A percentile compares a stretch with the other conserved stretches of the same genome.
phyloP scores from a whole-genome alignment of 495 filamentous ascomycete species.

The Tuber aestivum region DNA sequence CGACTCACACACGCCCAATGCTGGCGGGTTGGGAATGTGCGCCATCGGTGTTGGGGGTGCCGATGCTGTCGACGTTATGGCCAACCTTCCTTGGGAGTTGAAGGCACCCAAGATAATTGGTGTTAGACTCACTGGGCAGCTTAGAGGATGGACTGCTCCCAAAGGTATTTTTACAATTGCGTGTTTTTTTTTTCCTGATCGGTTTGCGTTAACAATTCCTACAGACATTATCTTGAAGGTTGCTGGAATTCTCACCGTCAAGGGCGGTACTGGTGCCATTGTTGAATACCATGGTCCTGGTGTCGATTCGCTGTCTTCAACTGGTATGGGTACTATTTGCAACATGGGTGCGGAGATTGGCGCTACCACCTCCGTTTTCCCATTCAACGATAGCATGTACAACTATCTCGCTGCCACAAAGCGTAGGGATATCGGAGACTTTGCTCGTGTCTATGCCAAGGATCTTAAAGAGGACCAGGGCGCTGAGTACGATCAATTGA shows the following conservation, averaged over 20 bases:
- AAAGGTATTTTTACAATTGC: constrained; percentile 56
- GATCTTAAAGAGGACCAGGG: constrained; percentile 88
- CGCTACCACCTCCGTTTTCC: constrained; percentile 96
- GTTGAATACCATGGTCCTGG: constrained; percentile 93
- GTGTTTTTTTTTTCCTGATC: constrained; percentile 13
- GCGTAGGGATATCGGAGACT: constrained; percentile 83
- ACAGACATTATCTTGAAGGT: constrained; percentile 96
- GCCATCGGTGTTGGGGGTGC: constrained; percentile 98
- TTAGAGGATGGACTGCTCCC: constrained; percentile 90
- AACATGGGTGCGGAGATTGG: constrained; percentile 65
- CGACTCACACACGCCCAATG: constrained; percentile 97
- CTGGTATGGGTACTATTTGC: constrained; percentile 63
- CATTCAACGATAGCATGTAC: constrained; percentile 97
- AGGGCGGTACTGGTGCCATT: constrained; percentile 95
- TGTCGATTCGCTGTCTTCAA: constrained; percentile 59
- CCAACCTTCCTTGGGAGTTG: constrained; percentile 93
- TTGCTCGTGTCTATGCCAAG: constrained; percentile 72
- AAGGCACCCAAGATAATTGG: constrained; percentile 98
- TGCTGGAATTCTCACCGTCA: constrained; percentile 92
- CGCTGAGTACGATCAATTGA: constrained; percentile 90
- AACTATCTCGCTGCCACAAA: constrained; percentile 92
- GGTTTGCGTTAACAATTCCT: constrained; percentile 22
- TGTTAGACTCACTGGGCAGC: constrained; percentile 81
- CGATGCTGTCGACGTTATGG: constrained; percentile 98
- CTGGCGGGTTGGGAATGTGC: constrained; percentile 90